A percentile compares a stretch with the other conserved stretches of the same genome.
phyloP scores from a whole-genome alignment of 1,139 yeast genomes.

The Hansenula anomala region DNA sequence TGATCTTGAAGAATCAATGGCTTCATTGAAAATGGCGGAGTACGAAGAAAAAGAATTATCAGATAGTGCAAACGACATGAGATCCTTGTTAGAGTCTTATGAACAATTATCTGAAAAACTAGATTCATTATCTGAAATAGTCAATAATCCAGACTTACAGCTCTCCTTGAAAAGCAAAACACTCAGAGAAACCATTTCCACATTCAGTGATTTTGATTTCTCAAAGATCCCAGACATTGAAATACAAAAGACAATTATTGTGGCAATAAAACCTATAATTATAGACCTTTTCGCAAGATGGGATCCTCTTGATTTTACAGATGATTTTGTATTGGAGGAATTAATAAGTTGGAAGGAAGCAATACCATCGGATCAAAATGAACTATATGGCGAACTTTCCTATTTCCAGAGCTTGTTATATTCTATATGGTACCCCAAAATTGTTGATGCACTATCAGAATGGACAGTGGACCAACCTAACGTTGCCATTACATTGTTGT shows the following conservation, averaged over 20 bases:
- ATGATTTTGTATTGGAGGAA: slow-evolving; percentile 15
- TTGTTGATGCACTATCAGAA: slow-evolving; percentile 24
- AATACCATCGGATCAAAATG: slow-evolving; percentile 7
- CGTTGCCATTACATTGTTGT: slow-evolving; percentile 27
- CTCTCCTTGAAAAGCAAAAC: no score
- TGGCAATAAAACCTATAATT: slow-evolving; percentile 26
- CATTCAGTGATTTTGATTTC: not conserved
- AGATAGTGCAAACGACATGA: not conserved
- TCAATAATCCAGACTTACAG: not conserved
- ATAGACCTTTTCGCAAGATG: slow-evolving; percentile 26
- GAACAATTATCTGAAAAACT: not conserved
- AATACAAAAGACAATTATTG: slow-evolving; percentile 25
- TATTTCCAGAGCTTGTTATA: slow-evolving; percentile 32
- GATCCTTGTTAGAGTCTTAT: not conserved
- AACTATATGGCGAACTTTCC: slow-evolving; percentile 14
- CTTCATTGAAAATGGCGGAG: slow-evolving; percentile 3
- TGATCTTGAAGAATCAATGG: slow-evolving; percentile 11
- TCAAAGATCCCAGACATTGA: slow-evolving; percentile 5
- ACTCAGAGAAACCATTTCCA: no score
- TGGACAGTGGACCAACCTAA: slow-evolving; percentile 31
- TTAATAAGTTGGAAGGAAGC: slow-evolving; percentile 24
- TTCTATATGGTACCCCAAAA: slow-evolving; percentile 30
- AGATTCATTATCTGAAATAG: not conserved
- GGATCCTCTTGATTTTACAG: slow-evolving; percentile 33
- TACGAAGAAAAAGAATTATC: not conserved